Base-by-base conservation (phyloP, 169 alveolate species). In the Plasmodium coatneyi region DNA sequence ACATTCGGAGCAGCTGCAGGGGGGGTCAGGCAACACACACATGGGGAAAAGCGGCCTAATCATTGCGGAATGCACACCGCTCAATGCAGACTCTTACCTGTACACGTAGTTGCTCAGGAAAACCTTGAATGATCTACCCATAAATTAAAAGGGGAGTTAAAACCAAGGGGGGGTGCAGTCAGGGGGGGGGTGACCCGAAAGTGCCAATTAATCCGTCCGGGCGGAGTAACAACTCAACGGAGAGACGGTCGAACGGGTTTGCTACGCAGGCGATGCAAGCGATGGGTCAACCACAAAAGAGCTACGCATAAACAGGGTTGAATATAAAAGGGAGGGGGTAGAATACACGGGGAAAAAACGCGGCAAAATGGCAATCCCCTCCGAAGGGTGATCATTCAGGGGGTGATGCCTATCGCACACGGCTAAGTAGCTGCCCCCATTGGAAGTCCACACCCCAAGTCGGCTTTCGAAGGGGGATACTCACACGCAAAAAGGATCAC, bases 1-100 rank as follows among this genome's bases (percentile, higher is more conserved):
- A 79, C 97, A 96, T 34, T 92, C 96, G 25, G 90, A 92, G 71
- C 97, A 96, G 46, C 97, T 96, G 56, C 7, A 32, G 3, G 39
- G 91, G 12, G 25, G n/a, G 39, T 32, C 39, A 32, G 39, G 39
- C 39, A 3, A 32, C 3, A 32, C 5, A 32, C 1, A 32, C 39
- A 32, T 32, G 39, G 14, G 36, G 9, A 2, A 25, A 74, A 5
- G 54, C 54, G n/a, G 54, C 54, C n/a, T 43, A 43, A 10, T 2
- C 16, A 43, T 43, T 0, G 54, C 5, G 54, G 54, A 43, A 43
- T 0, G 56, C 56, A 46, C 56, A 46, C 2, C 56, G 5, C 16
- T 46, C 19, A 9, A 9, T 46, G 56, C n/a, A 46, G 56, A 46
- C 56, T 16, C 32, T 10, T 87, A 87, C 93, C 93, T 87, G 52